Percentiles rank a stretch among this genome's conserved stretches.
phyloP scores from a whole-genome alignment of 257 asterid genomes.

The Solanum rostratum region DNA sequence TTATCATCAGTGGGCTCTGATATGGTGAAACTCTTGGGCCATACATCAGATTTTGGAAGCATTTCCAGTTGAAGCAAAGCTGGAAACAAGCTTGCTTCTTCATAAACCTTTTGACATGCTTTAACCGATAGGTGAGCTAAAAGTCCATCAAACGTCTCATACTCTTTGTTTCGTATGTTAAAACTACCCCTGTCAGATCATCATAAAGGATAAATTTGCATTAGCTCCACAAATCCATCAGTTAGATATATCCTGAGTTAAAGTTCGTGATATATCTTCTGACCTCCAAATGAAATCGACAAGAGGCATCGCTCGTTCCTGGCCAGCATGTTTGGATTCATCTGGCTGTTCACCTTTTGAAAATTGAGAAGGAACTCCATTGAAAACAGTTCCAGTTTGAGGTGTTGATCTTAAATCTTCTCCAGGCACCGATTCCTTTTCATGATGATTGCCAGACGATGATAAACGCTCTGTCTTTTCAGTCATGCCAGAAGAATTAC shows the following conservation, averaged over 20 bases:
- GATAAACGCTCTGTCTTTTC: not conserved
- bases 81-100: slow-evolving; percentile 31
- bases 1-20: slow-evolving; percentile 34
- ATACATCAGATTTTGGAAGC: slow-evolving; percentile 41
- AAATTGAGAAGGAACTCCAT: not conserved
- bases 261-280: slow-evolving; percentile 11
- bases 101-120: slow-evolving; percentile 40
- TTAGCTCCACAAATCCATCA: not conserved
- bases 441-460: not conserved
- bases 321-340: not conserved
- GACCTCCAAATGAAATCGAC: slow-evolving; percentile 59
- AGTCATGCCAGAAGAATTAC: not conserved
- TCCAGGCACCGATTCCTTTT: not conserved
- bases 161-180: slow-evolving; percentile 19
- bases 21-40: slow-evolving; percentile 63
- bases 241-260: not conserved
- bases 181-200: slow-evolving; percentile 49
- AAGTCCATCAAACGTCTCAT: slow-evolving; percentile 27
- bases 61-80: slow-evolving; percentile 48
- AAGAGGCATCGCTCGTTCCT: slow-evolving; percentile 25
- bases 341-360: not conserved
- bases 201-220: not conserved
- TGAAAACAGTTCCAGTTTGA: not conserved
- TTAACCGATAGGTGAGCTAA: slow-evolving; percentile 46
- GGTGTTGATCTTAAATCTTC: not conserved